These are phyloP conservation scores for Backusella morwellensis DNA, from an alignment of 192 early-diverging fungal species.

Conservation along the genomic window DNA sequence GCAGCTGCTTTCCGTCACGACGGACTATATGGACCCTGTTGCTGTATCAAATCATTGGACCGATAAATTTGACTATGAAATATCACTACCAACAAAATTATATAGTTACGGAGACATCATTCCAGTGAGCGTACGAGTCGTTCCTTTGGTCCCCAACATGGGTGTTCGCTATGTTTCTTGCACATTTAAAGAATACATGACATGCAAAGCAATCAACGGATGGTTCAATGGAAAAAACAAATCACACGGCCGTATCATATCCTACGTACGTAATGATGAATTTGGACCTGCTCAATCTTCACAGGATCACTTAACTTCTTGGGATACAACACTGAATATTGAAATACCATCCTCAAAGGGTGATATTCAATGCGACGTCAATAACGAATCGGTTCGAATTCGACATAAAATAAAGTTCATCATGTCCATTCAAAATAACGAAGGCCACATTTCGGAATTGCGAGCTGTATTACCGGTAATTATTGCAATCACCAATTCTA, in stretches of 20 bases:
- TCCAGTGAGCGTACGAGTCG: conserved; percentile 39
- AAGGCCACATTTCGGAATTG: conserved; percentile 28
- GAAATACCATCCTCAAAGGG: conserved; percentile 3
- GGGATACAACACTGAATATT: conserved; percentile 6
- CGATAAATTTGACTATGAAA: conserved; percentile 51
- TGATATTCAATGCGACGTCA: conserved; percentile 27
- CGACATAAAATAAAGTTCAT: conserved; percentile 37
- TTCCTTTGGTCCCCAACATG: conserved; percentile 41
- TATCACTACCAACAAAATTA: conserved; percentile 49
- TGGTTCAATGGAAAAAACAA: conserved; percentile 1
- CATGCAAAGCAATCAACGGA: conserved; percentile 34
- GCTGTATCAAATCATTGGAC: conserved; percentile 50
- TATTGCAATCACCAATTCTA: conserved; percentile 11
- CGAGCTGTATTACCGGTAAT: conserved; percentile 31
- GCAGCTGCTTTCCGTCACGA: conserved; percentile 32
- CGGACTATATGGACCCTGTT: conserved; percentile 40
- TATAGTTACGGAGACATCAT: conserved; percentile 52
- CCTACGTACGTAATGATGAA: neutral
- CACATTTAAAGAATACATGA: conserved; percentile 53
- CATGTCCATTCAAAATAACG: conserved; percentile 22
- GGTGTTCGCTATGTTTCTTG: conserved; percentile 40
- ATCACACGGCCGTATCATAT: conserved; percentile 5
- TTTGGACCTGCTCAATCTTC: neutral
- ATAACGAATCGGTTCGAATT: conserved; percentile 29
- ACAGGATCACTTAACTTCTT: neutral